phyloP scores from a whole-genome alignment of 2,329 filamentous ascomycete species.

The Venturia oleaginea region DNA sequence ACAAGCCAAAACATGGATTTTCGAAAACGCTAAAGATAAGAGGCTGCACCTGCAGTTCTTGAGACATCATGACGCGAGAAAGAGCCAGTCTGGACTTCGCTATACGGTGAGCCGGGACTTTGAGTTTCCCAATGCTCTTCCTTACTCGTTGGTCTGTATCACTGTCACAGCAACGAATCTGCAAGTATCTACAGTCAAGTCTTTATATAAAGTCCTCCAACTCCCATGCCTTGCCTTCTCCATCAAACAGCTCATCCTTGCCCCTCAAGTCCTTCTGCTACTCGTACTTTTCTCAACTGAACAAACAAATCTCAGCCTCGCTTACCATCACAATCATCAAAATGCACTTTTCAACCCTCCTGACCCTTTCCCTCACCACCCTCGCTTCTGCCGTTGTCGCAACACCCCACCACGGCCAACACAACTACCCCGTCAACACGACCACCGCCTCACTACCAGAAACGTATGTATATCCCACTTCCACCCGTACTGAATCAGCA shows the following conservation, averaged over 20 bases:
- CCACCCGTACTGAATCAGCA: not conserved
- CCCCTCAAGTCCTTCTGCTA: not conserved
- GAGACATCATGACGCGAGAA: not conserved
- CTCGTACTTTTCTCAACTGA: not conserved
- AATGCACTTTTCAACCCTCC: not conserved
- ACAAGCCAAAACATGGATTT: not conserved
- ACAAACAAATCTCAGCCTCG: not conserved
- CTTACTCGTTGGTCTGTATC: not conserved
- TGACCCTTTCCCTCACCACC: not conserved
- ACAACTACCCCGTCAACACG: not conserved
- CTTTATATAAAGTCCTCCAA: not conserved
- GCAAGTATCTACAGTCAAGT: not conserved
- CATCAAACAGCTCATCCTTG: not conserved
- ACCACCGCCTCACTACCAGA: not conserved
- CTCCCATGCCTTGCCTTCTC: not conserved
- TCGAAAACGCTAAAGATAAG: not conserved
- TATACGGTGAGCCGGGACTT: not conserved
- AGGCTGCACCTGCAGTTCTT: not conserved
- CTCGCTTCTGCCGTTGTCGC: not conserved
- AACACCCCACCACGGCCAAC: conserved; percentile 6
- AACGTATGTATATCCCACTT: not conserved
- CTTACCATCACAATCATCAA: not conserved
- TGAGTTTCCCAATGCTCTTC: not conserved
- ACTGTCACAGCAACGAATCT: not conserved
- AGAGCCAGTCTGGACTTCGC: not conserved